Evolutionary conservation across 1,284 basidiomycete species (phyloP).

Genomic region (Sanguinoderma infundibulare): DNA sequence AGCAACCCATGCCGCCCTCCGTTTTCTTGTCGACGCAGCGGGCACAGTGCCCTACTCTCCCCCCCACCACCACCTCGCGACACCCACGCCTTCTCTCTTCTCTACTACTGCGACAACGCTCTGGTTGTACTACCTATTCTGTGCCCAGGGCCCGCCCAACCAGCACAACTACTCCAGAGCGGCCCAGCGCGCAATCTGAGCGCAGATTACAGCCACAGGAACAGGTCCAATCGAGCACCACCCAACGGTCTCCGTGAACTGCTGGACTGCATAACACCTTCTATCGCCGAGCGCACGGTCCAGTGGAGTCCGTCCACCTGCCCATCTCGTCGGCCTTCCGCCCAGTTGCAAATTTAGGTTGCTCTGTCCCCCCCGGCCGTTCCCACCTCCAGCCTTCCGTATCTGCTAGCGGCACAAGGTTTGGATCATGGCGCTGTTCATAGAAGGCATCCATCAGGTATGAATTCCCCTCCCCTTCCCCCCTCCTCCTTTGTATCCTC

Average conservation of each 20-base stretch:
- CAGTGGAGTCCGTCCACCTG: constrained; percentile 1
- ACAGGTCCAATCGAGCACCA: constrained; percentile 8
- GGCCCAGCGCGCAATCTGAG: constrained; percentile 4
- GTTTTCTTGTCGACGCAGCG: constrained; percentile 12
- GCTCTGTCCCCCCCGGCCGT: constrained; percentile 4
- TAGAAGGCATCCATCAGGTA: constrained; percentile 6
- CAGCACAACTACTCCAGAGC: not conserved
- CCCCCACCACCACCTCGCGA: constrained; percentile 23
- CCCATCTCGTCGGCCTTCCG: constrained; percentile 5
- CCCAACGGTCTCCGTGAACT: too few relatives aligned
- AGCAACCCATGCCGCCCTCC: constrained; percentile 18
- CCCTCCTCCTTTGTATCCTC: constrained; percentile 7
- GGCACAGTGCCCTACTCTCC: constrained; percentile 7
- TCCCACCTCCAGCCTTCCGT: not conserved
- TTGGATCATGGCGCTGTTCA: constrained; percentile 9
- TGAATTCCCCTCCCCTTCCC: constrained; percentile 11
- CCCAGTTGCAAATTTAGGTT: constrained; percentile 18
- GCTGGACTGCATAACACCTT: too few relatives aligned
- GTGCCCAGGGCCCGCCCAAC: too few relatives aligned
- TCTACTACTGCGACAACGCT: not conserved
- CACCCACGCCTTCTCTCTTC: not conserved
- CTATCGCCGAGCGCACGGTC: constrained; percentile 17
- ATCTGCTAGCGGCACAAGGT: not conserved
- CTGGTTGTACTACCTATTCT: too few relatives aligned
- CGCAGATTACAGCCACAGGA: constrained; percentile 5